Conservation (phyloP, 2,329 filamentous ascomycete genomes). For the Pseudogymnoascus sp. region DNA sequence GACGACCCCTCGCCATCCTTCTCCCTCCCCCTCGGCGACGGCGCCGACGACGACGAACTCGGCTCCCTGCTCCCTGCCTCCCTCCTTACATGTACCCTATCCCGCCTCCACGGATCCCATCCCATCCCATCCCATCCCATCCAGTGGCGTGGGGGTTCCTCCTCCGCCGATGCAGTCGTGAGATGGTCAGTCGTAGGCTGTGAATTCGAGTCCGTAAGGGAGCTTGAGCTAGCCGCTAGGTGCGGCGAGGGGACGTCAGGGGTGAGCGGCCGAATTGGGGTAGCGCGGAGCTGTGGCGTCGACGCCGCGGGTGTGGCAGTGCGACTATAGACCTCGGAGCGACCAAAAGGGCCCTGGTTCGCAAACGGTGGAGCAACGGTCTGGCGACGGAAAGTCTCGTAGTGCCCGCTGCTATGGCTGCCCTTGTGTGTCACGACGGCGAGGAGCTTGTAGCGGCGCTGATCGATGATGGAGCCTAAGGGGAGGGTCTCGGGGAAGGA, state of each 20-base stretch:
- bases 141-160: no score
- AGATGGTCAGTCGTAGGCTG: not conserved
- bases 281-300: constrained; percentile 28
- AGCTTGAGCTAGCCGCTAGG: not conserved
- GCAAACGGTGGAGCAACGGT: constrained; percentile 72
- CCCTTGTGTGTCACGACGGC: constrained; percentile 91
- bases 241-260: not conserved
- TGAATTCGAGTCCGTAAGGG: not conserved
- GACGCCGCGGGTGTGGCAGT: constrained; percentile 22
- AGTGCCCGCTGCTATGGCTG: constrained; percentile 92
- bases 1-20: not conserved
- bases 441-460: constrained; percentile 75
- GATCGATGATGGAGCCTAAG: constrained; percentile 70
- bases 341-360: constrained; percentile 72
- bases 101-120: no score
- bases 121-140: no score
- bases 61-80: not conserved
- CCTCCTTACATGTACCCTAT: no score
- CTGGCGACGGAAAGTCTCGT: constrained; percentile 90
- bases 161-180: not conserved
- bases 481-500: constrained; percentile 81
- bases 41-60: constrained; percentile 19
- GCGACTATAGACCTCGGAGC: constrained; percentile 57
- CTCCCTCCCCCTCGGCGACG: constrained; percentile 21
- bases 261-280: not conserved